Evolutionary conservation across 2,329 filamentous ascomycete species (phyloP).

Genomic region (Coniochaeta ligniaria): DNA sequence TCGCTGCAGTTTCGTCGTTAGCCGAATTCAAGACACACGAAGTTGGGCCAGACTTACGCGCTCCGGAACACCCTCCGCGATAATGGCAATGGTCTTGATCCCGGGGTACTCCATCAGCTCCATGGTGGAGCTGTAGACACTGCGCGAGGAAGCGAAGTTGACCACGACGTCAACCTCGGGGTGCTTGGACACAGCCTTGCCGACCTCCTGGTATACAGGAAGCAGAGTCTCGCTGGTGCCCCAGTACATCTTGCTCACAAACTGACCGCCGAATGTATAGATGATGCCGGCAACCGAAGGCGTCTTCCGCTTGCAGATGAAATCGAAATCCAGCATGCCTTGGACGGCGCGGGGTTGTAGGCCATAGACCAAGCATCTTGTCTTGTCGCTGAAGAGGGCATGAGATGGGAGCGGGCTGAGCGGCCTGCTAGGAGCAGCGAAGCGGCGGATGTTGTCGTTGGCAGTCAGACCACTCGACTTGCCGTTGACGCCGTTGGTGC

Average conservation of each 20-base stretch:
- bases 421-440: constrained; percentile 85
- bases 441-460: constrained; percentile 98
- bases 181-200: constrained; percentile 94
- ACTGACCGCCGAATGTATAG: constrained; percentile 99
- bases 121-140: constrained; percentile 97
- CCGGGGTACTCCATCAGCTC: constrained; percentile 96
- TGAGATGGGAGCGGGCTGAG: constrained; percentile 82
- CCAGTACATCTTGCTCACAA: constrained; percentile 99
- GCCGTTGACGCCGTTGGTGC: constrained; percentile 41
- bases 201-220: constrained; percentile 91
- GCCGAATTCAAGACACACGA: background rate
- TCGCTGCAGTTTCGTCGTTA: constrained; percentile 47
- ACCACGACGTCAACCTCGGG: constrained; percentile 94
- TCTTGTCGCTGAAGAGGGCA: constrained; percentile 98
- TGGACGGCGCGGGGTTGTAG: constrained; percentile 91
- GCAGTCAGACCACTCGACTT: constrained; percentile 52
- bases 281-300: constrained; percentile 98
- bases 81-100: constrained; percentile 98
- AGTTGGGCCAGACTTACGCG: constrained; percentile 54
- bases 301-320: constrained; percentile 98
- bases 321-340: constrained; percentile 98
- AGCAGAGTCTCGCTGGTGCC: constrained; percentile 98
- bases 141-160: constrained; percentile 98
- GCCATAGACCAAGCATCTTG: constrained; percentile 99
- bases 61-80: constrained; percentile 98